Percentiles rank a stretch among this genome's conserved stretches.
Evolutionary conservation across 345 rosid species (phyloP).

Genomic region (Luvunga scandens): DNA sequence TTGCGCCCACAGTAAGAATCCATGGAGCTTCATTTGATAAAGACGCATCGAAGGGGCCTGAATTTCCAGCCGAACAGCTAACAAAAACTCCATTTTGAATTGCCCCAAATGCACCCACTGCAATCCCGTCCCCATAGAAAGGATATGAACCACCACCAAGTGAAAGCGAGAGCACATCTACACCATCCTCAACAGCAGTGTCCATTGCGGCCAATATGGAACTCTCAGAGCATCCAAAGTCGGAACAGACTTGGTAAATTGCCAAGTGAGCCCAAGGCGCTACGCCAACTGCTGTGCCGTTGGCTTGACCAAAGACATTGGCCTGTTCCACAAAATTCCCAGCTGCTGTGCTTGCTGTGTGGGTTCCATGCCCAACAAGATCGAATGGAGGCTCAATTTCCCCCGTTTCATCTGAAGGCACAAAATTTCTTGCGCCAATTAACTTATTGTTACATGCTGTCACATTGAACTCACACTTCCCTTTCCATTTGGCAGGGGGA

Average conservation of each 20-base stretch:
- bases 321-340: slow-evolving; percentile 43
- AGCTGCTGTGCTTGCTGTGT: slow-evolving; percentile 56
- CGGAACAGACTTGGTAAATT: slow-evolving; percentile 43
- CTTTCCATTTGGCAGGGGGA: slow-evolving; percentile 56
- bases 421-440: slow-evolving; percentile 53
- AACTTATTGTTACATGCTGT: slow-evolving; percentile 51
- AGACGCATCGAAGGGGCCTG: slow-evolving; percentile 31
- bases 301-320: slow-evolving; percentile 36
- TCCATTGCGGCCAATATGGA: slow-evolving; percentile 54
- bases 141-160: slow-evolving; percentile 40
- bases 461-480: slow-evolving; percentile 41
- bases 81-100: slow-evolving; percentile 47
- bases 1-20: slow-evolving; percentile 62
- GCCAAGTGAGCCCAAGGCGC: slow-evolving; percentile 55
- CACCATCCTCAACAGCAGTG: slow-evolving; percentile 51
- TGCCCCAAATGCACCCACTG: slow-evolving; percentile 45
- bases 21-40: slow-evolving; percentile 60
- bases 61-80: slow-evolving; percentile 54
- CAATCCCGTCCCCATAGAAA: slow-evolving; percentile 35
- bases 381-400: slow-evolving; percentile 35
- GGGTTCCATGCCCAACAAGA: slow-evolving; percentile 53
- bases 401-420: not conserved
- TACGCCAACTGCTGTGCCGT: slow-evolving; percentile 52
- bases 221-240: slow-evolving; percentile 26
- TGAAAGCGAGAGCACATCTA: slow-evolving; percentile 51